Evolutionary conservation across 2,329 filamentous ascomycete species (phyloP), one percentile per base, ranked within the genome.

Genomic region (Aureobasidium sp.): DNA sequence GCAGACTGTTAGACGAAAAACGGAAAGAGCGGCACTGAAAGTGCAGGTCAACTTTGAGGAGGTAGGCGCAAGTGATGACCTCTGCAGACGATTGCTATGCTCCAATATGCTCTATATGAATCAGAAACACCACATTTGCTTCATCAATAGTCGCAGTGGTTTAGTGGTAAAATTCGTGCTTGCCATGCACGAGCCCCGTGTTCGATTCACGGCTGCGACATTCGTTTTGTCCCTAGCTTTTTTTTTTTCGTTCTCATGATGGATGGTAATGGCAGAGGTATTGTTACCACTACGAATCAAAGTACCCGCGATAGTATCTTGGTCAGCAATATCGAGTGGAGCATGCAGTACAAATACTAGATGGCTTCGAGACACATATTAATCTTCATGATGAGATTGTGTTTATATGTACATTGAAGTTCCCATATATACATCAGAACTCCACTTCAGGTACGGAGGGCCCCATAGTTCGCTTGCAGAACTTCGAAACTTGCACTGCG

Each of bases 191-290:
- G 57, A 60, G 57, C 57, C 57, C 57, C 57, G 57, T 60, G 57
- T 60, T 60, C 57, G 57, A 60, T 60, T 60, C 57, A 60, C 57
- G 57, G 57, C 57, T 60, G 57, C 57, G 57, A 60, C 57, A 60
- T 15, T 10, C 12, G 2, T 60, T 60, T 60, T 60, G 57, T 37
- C 8, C 32, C n/a, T 20, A 7, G 13, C 13, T 23, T 20, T 47
- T 39, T 58, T 23, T 17, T 23, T 20, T 47, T 39, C 48, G 36
- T 17, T 41, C 15, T 8, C 13, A 7, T 23, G 2, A 9, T 15
- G 9, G 3, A 27, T 5, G 27, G 8, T 10, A 20, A 13, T 23
- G 26, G 37, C 9, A 10, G 7, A 13, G 3, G 2, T 15, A 7
- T 15, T 1, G 2, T 10, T 36, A 12, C 7, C 29, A 15, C 10